These are phyloP conservation scores for Hibiscus syriacus DNA, from an alignment of 345 rosid species.

Conservation along the genomic window DNA sequence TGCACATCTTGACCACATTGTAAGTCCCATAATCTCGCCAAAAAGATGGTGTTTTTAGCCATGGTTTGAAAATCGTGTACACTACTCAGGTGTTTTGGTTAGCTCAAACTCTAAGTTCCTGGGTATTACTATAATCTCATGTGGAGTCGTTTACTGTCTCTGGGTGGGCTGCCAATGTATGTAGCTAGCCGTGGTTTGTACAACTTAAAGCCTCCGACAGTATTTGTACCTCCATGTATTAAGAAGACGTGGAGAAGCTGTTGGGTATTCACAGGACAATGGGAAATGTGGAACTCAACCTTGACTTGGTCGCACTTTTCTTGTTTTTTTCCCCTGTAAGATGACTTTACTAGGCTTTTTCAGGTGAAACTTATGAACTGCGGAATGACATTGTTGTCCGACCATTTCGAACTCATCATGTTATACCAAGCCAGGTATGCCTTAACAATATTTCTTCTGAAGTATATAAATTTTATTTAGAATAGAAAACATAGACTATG, in stretches of 20 bases:
- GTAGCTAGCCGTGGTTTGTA: constrained; percentile 84
- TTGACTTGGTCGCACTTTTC: constrained; percentile 59
- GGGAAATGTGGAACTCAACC: constrained; percentile 84
- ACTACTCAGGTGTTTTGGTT: too few species aligned
- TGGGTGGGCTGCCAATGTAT: constrained; percentile 93
- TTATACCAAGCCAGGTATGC: constrained; percentile 84
- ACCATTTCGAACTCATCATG: constrained; percentile 84
- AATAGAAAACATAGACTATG: background rate
- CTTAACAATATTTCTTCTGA: background rate
- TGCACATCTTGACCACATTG: constrained; percentile 94
- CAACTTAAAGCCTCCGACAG: constrained; percentile 81
- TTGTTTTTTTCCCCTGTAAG: background rate
- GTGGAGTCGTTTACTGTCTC: background rate
- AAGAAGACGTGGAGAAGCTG: constrained; percentile 81
- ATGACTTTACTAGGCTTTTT: constrained; percentile 14
- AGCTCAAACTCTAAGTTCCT: background rate
- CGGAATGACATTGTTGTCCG: constrained; percentile 76
- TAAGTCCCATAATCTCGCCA: constrained; percentile 19
- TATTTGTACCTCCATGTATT: constrained; percentile 76
- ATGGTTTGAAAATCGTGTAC: background rate
- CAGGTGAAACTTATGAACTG: constrained; percentile 91
- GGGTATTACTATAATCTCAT: background rate
- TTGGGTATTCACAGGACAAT: constrained; percentile 66
- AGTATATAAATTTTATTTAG: background rate
- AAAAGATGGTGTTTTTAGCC: background rate